A percentile compares a stretch with the other conserved stretches of the same genome.
phyloP scores from a whole-genome alignment of 2,329 filamentous ascomycete genomes.

The Thielaviopsis cerberus region DNA sequence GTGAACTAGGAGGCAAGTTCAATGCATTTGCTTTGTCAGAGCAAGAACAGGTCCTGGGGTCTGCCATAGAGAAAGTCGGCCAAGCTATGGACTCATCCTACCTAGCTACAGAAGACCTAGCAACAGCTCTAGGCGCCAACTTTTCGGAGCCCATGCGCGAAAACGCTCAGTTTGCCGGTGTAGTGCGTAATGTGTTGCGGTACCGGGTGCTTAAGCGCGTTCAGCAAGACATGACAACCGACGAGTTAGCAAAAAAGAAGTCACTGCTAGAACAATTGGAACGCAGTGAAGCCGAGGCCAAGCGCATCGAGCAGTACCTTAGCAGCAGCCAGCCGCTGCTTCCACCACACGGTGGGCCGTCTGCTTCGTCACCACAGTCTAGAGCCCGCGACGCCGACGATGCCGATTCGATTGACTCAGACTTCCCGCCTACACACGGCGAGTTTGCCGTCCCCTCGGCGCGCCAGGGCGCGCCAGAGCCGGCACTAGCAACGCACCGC shows the following conservation, averaged over 20 bases:
- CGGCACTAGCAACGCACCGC: conserved; percentile 34
- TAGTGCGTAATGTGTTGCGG: conserved; percentile 72
- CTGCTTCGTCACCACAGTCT: conserved; percentile 22
- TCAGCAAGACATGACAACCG: conserved; percentile 91
- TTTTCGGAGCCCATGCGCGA: conserved; percentile 98
- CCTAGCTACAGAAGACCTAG: conserved; percentile 83
- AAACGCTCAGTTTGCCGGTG: conserved; percentile 88
- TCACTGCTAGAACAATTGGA: conserved; percentile 73
- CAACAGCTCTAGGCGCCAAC: conserved; percentile 68
- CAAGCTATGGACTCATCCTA: conserved; percentile 94
- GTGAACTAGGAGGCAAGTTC: conserved; percentile 85
- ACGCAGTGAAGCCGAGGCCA: conserved; percentile 78
- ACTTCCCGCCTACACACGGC: conserved; percentile 79
- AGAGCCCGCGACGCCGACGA: conserved; percentile 42
- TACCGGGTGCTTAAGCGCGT: conserved; percentile 87
- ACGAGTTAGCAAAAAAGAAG: conserved; percentile 78
- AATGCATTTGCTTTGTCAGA: conserved; percentile 95
- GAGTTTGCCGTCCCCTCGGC: conserved; percentile 56
- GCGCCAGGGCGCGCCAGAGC: conserved; percentile 44
- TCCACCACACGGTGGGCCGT: conserved; percentile 18
- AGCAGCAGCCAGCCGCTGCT: conserved; percentile 41
- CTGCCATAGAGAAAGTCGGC: conserved; percentile 83
- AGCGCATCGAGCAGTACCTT: conserved; percentile 83
- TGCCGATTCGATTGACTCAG: conserved; percentile 80
- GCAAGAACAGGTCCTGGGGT: conserved; percentile 68